Evolutionary conservation across 352 stramenopile genomes (phyloP).

Genomic region (Phytophthora palmivora): DNA sequence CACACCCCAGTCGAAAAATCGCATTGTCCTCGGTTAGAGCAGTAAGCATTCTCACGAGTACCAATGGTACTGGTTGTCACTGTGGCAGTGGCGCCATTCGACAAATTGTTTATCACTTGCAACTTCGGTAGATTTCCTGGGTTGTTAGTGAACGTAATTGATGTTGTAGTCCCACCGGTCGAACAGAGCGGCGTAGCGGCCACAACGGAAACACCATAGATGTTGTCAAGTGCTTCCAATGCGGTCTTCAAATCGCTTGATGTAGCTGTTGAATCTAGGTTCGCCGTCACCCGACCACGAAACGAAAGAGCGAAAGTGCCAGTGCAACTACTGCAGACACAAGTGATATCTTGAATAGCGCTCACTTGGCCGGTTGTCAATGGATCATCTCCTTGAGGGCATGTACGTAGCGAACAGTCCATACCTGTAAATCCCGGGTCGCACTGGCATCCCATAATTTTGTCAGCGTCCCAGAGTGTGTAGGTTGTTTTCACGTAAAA

Average conservation of each 20-base stretch:
- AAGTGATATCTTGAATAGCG: conserved; percentile 50
- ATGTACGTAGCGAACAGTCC: conserved; percentile 70
- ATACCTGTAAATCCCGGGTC: conserved; percentile 58
- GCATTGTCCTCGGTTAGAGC: conserved; percentile 85
- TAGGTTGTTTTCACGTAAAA: conserved; percentile 74
- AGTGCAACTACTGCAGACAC: conserved; percentile 58
- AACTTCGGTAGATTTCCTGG: conserved; percentile 30
- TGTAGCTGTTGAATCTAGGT: conserved; percentile 49
- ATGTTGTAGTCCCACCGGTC: conserved; percentile 42
- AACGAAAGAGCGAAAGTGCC: conserved; percentile 69
- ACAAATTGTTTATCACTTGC: conserved; percentile 33
- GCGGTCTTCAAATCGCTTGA: conserved; percentile 47
- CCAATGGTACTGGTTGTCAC: conserved; percentile 34
- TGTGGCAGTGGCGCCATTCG: conserved; percentile 19
- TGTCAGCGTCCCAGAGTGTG: conserved; percentile 74
- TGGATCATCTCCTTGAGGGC: conserved; percentile 69
- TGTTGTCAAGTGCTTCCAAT: conserved; percentile 67
- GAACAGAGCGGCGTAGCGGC: neutral
- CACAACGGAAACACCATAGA: conserved; percentile 44
- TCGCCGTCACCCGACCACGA: conserved; percentile 60
- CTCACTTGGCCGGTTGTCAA: conserved; percentile 40
- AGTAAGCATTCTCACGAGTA: conserved; percentile 72
- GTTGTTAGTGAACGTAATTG: conserved; percentile 80
- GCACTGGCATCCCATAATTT: conserved; percentile 82
- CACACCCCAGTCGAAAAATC: conserved; percentile 72